phyloP scores from a whole-genome alignment of 1,284 basidiomycete genomes.

The Microbotryomycetes sp. region DNA sequence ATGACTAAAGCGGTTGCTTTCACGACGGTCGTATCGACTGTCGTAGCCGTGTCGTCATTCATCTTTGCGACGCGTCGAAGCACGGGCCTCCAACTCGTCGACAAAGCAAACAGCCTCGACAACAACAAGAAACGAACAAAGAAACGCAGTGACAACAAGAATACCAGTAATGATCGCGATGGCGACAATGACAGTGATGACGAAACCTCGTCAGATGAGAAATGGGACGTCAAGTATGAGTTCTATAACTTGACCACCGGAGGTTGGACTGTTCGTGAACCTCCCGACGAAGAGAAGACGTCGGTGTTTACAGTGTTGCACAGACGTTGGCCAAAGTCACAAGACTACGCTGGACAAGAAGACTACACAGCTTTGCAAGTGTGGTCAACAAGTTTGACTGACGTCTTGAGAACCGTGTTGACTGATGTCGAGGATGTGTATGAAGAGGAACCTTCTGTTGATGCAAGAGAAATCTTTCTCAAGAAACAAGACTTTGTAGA shows the following conservation, averaged over 20 bases:
- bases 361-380: conserved; percentile 17
- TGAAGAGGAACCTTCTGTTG: conserved; percentile 15
- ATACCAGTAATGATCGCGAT: neutral
- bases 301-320: conserved; percentile 7
- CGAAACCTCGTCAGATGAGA: neutral
- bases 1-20: neutral
- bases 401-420: conserved; percentile 2
- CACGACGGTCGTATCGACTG: neutral
- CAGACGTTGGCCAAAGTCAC: conserved; percentile 1
- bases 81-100: neutral
- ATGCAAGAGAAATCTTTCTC: conserved; percentile 13
- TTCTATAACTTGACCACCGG: neutral
- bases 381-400: neutral
- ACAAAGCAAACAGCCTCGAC: neutral
- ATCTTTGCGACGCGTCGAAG: neutral
- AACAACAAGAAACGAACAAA: neutral
- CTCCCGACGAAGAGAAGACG: neutral
- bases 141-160: neutral
- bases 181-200: neutral
- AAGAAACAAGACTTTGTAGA: neutral
- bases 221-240: neutral
- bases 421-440: conserved; percentile 9
- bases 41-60: neutral
- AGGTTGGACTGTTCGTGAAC: neutral
- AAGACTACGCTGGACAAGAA: conserved; percentile 6